These are phyloP conservation scores for Picea abies DNA, from an alignment of 83 land plant genomes.

Conservation along the genomic window DNA sequence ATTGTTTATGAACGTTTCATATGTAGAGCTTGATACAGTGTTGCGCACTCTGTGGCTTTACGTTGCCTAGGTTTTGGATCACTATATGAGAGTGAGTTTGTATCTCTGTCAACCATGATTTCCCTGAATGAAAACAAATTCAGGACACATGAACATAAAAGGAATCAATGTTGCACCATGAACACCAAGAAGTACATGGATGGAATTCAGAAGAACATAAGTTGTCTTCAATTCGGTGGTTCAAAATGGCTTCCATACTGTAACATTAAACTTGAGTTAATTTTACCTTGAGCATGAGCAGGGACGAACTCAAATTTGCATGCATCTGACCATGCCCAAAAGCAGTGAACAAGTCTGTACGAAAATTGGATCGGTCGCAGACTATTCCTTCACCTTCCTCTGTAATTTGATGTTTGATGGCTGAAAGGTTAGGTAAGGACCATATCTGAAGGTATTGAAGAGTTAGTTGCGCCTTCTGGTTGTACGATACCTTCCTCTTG, in stretches of 20 bases:
- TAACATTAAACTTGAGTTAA: slow-evolving; percentile 37
- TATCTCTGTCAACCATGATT: no score
- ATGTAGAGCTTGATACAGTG: no score
- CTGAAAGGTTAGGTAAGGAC: no score
- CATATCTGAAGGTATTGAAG: no score
- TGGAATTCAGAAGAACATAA: slow-evolving; percentile 28
- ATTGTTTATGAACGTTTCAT: no score
- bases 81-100: no score
- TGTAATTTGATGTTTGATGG: no score
- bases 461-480: no score
- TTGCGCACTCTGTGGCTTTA: no score
- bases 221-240: slow-evolving; percentile 22
- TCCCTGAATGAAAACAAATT: slow-evolving; percentile 71
- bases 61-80: no score
- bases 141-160: slow-evolving; percentile 88
- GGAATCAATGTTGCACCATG: slow-evolving; percentile 98
- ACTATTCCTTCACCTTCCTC: not conserved
- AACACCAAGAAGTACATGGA: slow-evolving; percentile 82
- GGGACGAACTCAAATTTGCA: not conserved
- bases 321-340: not conserved
- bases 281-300: not conserved
- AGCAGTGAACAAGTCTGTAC: not conserved
- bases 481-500: no score
- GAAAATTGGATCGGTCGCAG: not conserved
- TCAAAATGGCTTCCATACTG: slow-evolving; percentile 49